Percentiles rank a stretch among this genome's conserved stretches.
Conservation (phyloP, 2,329 filamentous ascomycete genomes). For the Ophiostoma australiae region DNA sequence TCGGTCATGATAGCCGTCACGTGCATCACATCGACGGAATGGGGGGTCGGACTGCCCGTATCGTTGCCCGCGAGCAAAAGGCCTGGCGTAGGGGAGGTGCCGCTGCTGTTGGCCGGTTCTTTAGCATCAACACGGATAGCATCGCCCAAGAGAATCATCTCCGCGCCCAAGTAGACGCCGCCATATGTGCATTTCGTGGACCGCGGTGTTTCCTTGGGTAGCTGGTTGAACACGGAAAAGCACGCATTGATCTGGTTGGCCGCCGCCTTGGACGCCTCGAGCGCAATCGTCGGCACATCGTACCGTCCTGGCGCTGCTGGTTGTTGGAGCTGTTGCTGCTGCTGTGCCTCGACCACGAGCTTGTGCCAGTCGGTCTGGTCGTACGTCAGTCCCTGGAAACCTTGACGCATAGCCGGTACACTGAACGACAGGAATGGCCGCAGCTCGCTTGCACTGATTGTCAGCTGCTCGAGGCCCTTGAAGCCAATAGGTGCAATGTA, state of each 20-base stretch:
- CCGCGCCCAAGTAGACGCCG: constrained; percentile 37
- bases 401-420: constrained; percentile 33
- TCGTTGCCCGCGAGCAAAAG: constrained; percentile 31
- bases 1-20: constrained; percentile 31
- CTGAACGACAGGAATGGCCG: constrained; percentile 39
- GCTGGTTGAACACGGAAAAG: constrained; percentile 35
- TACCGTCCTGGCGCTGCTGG: background rate
- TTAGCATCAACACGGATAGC: constrained; percentile 33
- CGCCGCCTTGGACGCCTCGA: constrained; percentile 38
- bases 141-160: constrained; percentile 36
- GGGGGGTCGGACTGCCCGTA: background rate
- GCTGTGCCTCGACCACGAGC: constrained; percentile 27
- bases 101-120: constrained; percentile 37
- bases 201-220: constrained; percentile 28
- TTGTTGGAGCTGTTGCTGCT: constrained; percentile 24
- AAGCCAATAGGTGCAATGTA: constrained; percentile 34
- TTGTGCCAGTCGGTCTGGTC: constrained; percentile 33
- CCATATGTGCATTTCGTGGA: constrained; percentile 27
- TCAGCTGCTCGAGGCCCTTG: constrained; percentile 24
- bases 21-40: constrained; percentile 31
- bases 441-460: constrained; percentile 32
- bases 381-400: constrained; percentile 31
- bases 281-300: constrained; percentile 29
- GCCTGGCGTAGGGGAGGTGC: constrained; percentile 61
- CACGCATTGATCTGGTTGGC: constrained; percentile 36